Conservation (phyloP, 164 flowering plant species). For the Sedum album region DNA sequence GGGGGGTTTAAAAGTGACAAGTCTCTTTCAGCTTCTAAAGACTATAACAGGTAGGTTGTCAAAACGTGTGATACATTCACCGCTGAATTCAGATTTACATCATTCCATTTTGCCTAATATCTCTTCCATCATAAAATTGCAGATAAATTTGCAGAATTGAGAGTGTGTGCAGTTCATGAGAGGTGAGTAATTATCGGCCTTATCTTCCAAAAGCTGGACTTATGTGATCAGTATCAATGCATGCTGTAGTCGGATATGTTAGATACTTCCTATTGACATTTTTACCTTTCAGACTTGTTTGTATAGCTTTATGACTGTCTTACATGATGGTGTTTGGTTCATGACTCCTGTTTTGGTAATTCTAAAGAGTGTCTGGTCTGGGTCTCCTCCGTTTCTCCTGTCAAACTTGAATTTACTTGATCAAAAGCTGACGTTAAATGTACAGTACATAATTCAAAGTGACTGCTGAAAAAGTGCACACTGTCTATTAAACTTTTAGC, state of each 20-base stretch:
- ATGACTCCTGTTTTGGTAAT: background rate
- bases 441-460: too few species aligned
- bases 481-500: too few species aligned
- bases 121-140: background rate
- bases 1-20: conserved; percentile 18
- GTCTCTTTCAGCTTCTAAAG: conserved; percentile 20
- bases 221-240: background rate
- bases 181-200: background rate
- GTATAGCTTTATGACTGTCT: background rate
- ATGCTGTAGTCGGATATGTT: background rate
- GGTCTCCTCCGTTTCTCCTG: background rate
- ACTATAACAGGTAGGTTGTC: background rate
- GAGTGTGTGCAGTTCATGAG: background rate
- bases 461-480: too few species aligned
- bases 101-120: background rate
- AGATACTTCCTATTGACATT: background rate
- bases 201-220: background rate
- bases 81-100: background rate
- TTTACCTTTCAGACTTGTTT: background rate
- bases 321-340: background rate
- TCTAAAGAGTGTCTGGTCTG: background rate
- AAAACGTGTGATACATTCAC: background rate
- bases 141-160: background rate
- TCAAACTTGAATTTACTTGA: too few species aligned
- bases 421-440: too few species aligned